These are phyloP conservation scores for Aspergillus ellipticus DNA, from an alignment of 495 filamentous ascomycete species.

Conservation along the genomic window DNA sequence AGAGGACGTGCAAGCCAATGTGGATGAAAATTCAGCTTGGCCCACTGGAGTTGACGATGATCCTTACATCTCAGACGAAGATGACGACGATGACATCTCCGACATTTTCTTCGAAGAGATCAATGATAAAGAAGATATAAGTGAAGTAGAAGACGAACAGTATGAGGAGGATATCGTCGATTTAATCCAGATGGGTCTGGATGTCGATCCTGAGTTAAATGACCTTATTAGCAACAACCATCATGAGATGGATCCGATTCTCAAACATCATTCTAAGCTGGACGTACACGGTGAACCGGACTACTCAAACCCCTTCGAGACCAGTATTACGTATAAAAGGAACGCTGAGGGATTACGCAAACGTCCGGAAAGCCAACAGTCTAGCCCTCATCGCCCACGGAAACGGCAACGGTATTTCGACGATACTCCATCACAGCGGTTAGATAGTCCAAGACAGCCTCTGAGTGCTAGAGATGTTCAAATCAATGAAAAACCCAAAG, in stretches of 20 bases:
- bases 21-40: conserved; percentile 48
- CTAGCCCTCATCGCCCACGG: neutral
- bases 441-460: neutral
- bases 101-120: conserved; percentile 20
- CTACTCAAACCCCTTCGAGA: neutral
- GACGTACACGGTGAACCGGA: neutral
- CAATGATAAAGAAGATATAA: conserved; percentile 14
- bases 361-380: conserved; percentile 4
- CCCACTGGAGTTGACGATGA: conserved; percentile 44
- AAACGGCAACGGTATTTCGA: conserved; percentile 32
- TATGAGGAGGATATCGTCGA: conserved; percentile 13
- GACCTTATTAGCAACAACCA: neutral
- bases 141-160: conserved; percentile 5
- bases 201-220: neutral
- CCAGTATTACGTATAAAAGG: neutral
- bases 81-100: conserved; percentile 45
- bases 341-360: conserved; percentile 13
- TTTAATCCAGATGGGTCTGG: conserved; percentile 5
- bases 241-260: neutral
- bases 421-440: conserved; percentile 4
- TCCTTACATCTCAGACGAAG: conserved; percentile 54
- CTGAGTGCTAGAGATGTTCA: neutral
- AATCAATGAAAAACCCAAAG: neutral
- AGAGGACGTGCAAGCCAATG: conserved; percentile 28
- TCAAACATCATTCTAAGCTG: neutral